Conservation (phyloP, 768 basidiomycete genomes). For the Mycena albidolilacea region DNA sequence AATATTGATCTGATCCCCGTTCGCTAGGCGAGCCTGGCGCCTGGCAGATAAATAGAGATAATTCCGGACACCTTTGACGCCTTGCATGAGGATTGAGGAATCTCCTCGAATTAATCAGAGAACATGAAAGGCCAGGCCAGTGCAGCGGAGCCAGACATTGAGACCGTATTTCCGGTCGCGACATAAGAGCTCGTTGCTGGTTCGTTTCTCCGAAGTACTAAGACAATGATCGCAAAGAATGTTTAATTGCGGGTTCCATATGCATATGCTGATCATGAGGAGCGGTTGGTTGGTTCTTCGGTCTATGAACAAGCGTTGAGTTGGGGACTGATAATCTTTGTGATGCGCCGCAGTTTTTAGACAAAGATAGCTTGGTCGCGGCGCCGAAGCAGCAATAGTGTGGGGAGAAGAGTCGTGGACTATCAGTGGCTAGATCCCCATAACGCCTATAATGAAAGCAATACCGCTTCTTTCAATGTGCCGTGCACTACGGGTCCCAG, state of each 20-base stretch:
- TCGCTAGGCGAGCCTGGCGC: not conserved
- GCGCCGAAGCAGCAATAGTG: not conserved
- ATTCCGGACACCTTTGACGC: conserved; percentile 24
- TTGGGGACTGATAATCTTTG: conserved; percentile 34
- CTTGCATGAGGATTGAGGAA: conserved; percentile 21
- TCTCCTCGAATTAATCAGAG: conserved; percentile 31
- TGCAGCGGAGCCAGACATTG: not conserved
- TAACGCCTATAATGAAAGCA: not conserved
- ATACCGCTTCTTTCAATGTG: conserved; percentile 18
- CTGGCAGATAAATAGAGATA: not conserved
- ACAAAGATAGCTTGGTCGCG: not conserved
- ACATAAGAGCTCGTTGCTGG: not conserved
- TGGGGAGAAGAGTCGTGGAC: not conserved
- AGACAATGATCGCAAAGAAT: conserved; percentile 23
- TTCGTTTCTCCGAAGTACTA: conserved; percentile 8
- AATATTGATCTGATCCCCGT: conserved; percentile 22
- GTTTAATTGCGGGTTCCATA: conserved; percentile 10
- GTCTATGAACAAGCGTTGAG: conserved; percentile 13
- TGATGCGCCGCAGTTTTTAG: conserved; percentile 19
- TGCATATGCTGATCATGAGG: conserved; percentile 19
- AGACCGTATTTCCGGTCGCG: conserved; percentile 1
- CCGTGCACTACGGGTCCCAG: conserved; percentile 21
- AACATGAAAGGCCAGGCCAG: conserved; percentile 22
- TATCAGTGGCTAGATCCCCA: conserved; percentile 1
- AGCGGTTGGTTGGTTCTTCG: conserved; percentile 35